Conservation (phyloP, 305 asterid genomes). For the Fraxinus floribunda region DNA sequence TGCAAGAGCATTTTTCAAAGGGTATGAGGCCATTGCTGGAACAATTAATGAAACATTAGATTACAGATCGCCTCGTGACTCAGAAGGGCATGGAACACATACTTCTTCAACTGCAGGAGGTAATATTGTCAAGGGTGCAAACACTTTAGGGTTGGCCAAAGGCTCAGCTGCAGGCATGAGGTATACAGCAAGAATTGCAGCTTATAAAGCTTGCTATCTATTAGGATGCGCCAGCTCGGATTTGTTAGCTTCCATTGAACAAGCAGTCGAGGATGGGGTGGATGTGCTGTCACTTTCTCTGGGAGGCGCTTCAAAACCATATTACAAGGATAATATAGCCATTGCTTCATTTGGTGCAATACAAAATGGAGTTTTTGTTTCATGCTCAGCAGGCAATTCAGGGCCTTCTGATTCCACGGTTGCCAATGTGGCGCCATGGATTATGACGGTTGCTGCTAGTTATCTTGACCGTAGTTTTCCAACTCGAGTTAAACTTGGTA, state of each 20-base stretch:
- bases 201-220: conserved; percentile 61
- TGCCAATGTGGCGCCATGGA: conserved; percentile 69
- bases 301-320: conserved; percentile 53
- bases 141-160: conserved; percentile 48
- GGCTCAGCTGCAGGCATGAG: conserved; percentile 67
- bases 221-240: conserved; percentile 59
- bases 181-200: conserved; percentile 61
- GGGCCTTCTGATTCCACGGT: conserved; percentile 51
- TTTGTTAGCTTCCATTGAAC: conserved; percentile 64
- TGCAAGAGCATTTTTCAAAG: conserved; percentile 61
- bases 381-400: conserved; percentile 66
- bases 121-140: conserved; percentile 45
- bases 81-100: conserved; percentile 71
- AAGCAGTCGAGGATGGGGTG: conserved; percentile 66
- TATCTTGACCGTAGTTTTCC: conserved; percentile 52
- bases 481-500: conserved; percentile 42
- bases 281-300: conserved; percentile 61
- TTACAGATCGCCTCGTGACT: conserved; percentile 61
- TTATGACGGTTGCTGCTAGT: conserved; percentile 75
- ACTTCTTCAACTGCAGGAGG: conserved; percentile 80
- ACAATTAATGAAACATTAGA: conserved; percentile 54
- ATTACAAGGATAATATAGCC: conserved; percentile 49
- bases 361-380: conserved; percentile 49
- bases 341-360: conserved; percentile 65
- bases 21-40: conserved; percentile 55